Percentiles rank a stretch among this genome's conserved stretches.
Evolutionary conservation across 768 basidiomycete species (phyloP).

Genomic region (Favolaschia claudopus): DNA sequence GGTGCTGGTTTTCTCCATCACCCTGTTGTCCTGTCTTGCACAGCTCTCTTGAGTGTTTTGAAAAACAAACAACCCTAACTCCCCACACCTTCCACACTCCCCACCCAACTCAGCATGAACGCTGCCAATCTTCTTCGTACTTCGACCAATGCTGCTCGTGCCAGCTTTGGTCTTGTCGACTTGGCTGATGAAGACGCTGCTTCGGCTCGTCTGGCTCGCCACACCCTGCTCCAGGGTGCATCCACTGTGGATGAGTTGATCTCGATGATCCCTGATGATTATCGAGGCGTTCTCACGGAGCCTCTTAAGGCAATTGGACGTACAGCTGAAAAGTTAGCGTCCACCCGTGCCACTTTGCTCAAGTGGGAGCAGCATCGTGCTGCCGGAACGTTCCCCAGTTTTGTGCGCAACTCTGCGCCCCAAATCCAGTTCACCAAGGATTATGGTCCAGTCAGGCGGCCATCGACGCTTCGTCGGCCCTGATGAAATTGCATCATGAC

Average conservation of each 20-base stretch:
- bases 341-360: not conserved
- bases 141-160: not conserved
- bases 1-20: too few relatives aligned
- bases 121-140: not conserved
- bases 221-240: conserved; percentile 3
- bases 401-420: not conserved
- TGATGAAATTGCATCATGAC: too few relatives aligned
- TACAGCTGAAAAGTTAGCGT: not conserved
- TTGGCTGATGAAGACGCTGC: not conserved
- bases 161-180: not conserved
- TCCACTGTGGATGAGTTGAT: conserved; percentile 17
- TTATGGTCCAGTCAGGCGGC: not conserved
- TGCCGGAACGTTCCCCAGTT: conserved; percentile 4
- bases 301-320: not conserved
- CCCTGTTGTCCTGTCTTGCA: too few relatives aligned
- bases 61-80: too few relatives aligned
- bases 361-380: conserved; percentile 8
- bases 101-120: not conserved
- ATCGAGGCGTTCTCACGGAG: conserved; percentile 9
- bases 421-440: not conserved
- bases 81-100: not conserved
- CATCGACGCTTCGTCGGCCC: not conserved
- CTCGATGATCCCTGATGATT: conserved; percentile 19
- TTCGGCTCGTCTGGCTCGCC: not conserved
- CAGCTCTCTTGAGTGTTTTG: too few relatives aligned